Conservation (phyloP, 1,284 basidiomycete genomes). For the Puccinia coronata region DNA sequence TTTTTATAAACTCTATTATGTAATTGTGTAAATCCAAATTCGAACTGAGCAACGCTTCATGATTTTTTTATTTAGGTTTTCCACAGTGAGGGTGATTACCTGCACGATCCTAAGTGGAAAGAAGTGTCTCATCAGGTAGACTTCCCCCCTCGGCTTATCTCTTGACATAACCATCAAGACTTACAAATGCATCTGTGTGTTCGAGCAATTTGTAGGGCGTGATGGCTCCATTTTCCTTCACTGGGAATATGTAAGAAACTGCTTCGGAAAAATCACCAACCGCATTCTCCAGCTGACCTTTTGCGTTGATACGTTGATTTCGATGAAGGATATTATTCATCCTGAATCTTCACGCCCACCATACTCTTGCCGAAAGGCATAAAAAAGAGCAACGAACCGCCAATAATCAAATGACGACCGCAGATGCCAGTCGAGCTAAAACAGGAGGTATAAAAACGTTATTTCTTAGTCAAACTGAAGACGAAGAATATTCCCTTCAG, state of each 20-base stretch:
- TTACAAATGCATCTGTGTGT: not conserved
- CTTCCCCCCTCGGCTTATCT: not conserved
- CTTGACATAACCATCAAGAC: not conserved
- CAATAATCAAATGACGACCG: no score
- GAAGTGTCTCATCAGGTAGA: not conserved
- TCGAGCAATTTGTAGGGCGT: not conserved
- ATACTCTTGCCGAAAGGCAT: not conserved
- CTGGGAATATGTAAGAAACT: not conserved
- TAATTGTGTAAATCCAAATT: not conserved
- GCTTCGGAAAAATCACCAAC: no score
- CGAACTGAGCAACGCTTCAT: not conserved
- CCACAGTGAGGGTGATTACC: not conserved
- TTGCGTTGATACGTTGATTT: not conserved
- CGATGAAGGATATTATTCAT: not conserved
- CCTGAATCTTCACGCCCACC: slow-evolving; percentile 11
- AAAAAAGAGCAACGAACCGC: not conserved
- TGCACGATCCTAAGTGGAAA: not conserved
- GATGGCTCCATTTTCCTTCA: slow-evolving; percentile 1
- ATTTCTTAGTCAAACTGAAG: not conserved
- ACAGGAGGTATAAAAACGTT: not conserved
- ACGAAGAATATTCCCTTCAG: not conserved
- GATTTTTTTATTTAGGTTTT: not conserved
- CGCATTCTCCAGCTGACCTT: not conserved
- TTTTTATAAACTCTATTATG: not conserved
- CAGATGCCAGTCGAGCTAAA: not conserved